These are phyloP conservation scores for Candida alai DNA, from an alignment of 805 yeast genomes.

Conservation along the genomic window DNA sequence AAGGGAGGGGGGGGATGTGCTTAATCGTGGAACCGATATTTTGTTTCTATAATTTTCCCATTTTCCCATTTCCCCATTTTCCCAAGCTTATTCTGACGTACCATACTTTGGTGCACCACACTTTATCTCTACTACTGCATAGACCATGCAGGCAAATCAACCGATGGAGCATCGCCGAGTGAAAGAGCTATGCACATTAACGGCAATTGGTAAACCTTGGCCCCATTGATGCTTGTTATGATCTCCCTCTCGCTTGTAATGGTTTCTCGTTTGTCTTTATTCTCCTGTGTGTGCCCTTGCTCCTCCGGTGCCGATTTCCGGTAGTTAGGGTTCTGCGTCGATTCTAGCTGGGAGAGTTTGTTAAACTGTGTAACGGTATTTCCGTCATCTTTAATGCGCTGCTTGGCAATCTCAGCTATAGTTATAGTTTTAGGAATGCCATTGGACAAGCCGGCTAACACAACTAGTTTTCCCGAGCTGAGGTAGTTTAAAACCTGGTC, in stretches of 20 bases:
- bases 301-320: conserved; percentile 2
- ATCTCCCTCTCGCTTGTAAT: not conserved
- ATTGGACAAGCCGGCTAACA: conserved; percentile 12
- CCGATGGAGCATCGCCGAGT: not conserved
- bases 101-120: too few relatives aligned
- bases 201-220: conserved; percentile 12
- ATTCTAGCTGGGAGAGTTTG: conserved; percentile 9
- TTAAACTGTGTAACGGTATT: conserved; percentile 13
- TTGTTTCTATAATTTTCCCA: too few relatives aligned
- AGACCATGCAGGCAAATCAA: conserved; percentile 10
- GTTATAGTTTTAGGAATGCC: conserved; percentile 14
- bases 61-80: too few relatives aligned
- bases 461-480: conserved; percentile 4
- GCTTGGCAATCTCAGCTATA: conserved; percentile 16
- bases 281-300: not conserved
- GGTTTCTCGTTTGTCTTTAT: not conserved
- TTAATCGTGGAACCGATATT: too few relatives aligned
- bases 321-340: conserved; percentile 7
- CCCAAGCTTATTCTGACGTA: too few relatives aligned
- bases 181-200: conserved; percentile 10
- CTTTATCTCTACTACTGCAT: conserved; percentile 8
- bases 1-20: too few relatives aligned
- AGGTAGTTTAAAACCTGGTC: conserved; percentile 8
- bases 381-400: conserved; percentile 6
- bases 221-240: conserved; percentile 8